Percentiles rank a stretch among this genome's conserved stretches.
Conservation (phyloP, 208 protist species). For the Acanthamoeba sp. region DNA sequence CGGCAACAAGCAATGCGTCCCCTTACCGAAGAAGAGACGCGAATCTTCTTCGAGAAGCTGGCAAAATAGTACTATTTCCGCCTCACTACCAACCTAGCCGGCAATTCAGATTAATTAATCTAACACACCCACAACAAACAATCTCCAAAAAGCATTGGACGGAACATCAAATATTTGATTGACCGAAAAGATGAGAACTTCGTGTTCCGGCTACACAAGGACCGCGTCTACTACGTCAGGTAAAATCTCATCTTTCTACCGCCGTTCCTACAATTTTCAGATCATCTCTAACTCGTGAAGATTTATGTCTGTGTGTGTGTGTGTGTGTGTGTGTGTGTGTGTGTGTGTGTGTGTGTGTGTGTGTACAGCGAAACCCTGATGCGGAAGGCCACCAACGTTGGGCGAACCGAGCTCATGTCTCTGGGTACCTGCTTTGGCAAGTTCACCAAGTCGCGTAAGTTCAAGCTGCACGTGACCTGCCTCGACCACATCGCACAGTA, state of each 20-base stretch:
- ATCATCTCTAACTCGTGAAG: no score
- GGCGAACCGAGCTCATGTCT: slow-evolving; percentile 86
- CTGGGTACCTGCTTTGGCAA: slow-evolving; percentile 93
- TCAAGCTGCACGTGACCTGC: slow-evolving; percentile 92
- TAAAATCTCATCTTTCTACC: not conserved
- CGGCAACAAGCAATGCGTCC: slow-evolving; percentile 88
- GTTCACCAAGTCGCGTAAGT: slow-evolving; percentile 93
- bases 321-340: no score
- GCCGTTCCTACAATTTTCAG: not conserved
- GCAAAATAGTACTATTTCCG: slow-evolving; percentile 87
- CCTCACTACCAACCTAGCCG: no score
- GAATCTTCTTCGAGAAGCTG: slow-evolving; percentile 94
- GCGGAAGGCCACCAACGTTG: slow-evolving; percentile 84
- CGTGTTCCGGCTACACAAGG: slow-evolving; percentile 92
- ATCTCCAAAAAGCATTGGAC: slow-evolving; percentile 87
- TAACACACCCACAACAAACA: no score
- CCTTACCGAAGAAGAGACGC: slow-evolving; percentile 92
- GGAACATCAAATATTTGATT: slow-evolving; percentile 91
- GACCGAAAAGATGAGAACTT: slow-evolving; percentile 91
- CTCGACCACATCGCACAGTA: slow-evolving; percentile 93
- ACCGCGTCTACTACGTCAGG: slow-evolving; percentile 93
- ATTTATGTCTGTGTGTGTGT: no score
- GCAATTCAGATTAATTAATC: not conserved
- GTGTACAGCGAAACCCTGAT: slow-evolving; percentile 81
- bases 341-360: no score